phyloP scores from a whole-genome alignment of 2,329 filamentous ascomycete species.

The Aaosphaeria pasadenensis region DNA sequence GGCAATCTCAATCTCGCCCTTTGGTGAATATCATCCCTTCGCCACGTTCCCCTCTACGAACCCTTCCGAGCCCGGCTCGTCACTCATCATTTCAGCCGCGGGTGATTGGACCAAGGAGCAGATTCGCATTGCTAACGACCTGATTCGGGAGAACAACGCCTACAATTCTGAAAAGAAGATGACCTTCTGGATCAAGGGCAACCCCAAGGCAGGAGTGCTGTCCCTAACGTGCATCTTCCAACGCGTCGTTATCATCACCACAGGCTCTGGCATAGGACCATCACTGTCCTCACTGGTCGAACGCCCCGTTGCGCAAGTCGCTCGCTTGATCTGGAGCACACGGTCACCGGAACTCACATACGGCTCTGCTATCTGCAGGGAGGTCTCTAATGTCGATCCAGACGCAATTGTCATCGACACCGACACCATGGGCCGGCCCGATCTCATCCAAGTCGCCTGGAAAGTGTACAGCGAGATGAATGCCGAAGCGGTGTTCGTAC shows the following conservation, averaged over 20 bases:
- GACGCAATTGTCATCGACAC: constrained; percentile 69
- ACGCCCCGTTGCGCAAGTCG: constrained; percentile 43
- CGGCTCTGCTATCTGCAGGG: constrained; percentile 54
- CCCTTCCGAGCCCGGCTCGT: constrained; percentile 4
- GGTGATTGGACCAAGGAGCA: constrained; percentile 34
- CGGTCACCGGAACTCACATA: constrained; percentile 61
- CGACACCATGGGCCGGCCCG: constrained; percentile 55
- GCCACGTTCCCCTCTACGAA: constrained; percentile 29
- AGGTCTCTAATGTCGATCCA: constrained; percentile 57
- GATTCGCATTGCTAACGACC: not conserved
- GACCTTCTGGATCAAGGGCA: constrained; percentile 26
- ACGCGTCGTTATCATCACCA: constrained; percentile 31
- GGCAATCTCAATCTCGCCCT: constrained; percentile 23
- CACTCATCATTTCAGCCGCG: constrained; percentile 32
- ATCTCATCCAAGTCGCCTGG: constrained; percentile 58
- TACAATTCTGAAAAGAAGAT: not conserved
- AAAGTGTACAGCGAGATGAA: constrained; percentile 45
- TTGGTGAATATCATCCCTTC: constrained; percentile 37
- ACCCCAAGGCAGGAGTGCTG: constrained; percentile 30
- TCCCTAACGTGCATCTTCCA: constrained; percentile 27
- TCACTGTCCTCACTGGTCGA: constrained; percentile 55
- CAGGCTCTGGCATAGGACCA: constrained; percentile 35
- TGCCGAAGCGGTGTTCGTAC: constrained; percentile 69
- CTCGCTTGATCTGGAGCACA: constrained; percentile 68
- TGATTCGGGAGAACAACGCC: not conserved